Percentiles rank a stretch among this genome's conserved stretches.
Evolutionary conservation across 345 rosid genomes (phyloP).

Genomic region (Clausena lansium): DNA sequence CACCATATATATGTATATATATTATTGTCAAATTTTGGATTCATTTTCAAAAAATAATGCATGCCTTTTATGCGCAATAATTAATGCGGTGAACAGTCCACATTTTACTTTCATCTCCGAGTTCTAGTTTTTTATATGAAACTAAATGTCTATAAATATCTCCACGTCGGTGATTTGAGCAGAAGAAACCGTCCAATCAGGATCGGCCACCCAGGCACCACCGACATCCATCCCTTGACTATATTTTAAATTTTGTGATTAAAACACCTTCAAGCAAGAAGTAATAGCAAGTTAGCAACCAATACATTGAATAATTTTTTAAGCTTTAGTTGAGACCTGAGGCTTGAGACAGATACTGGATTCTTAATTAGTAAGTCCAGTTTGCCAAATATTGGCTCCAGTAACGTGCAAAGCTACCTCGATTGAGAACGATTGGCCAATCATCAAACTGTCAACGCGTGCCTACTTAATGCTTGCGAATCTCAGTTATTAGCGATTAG

Average conservation of each 20-base stretch:
- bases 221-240: too few species aligned
- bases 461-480: constrained; percentile 7
- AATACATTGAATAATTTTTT: neutral
- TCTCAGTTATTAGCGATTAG: constrained; percentile 14
- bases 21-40: neutral
- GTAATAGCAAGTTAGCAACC: neutral
- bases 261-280: neutral
- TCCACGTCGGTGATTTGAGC: too few species aligned
- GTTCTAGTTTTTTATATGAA: neutral
- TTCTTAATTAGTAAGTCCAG: neutral
- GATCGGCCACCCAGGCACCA: too few species aligned
- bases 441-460: constrained; percentile 8
- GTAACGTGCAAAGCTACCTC: constrained; percentile 1
- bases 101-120: too few species aligned
- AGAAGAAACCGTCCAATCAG: too few species aligned
- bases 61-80: too few species aligned
- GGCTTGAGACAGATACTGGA: neutral
- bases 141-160: too few species aligned
- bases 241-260: too few species aligned
- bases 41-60: too few species aligned
- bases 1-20: too few species aligned
- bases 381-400: neutral
- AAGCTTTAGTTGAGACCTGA: neutral
- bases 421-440: neutral
- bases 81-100: neutral